phyloP scores from a whole-genome alignment of 805 yeast genomes.

The Candida ponderosae region DNA sequence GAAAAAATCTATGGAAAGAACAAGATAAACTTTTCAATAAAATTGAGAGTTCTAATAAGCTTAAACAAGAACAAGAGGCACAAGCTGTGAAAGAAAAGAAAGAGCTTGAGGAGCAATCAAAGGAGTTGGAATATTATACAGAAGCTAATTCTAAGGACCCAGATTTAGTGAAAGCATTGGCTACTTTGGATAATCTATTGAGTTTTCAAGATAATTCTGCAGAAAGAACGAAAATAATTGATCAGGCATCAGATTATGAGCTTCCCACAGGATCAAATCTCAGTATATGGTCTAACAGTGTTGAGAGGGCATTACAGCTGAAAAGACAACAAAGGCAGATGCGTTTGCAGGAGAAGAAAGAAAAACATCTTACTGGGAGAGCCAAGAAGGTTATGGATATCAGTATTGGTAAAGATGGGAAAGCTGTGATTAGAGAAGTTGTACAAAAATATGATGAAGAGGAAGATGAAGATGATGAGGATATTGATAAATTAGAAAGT shows the following conservation, averaged over 20 bases:
- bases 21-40: slow-evolving; percentile 58
- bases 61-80: slow-evolving; percentile 23
- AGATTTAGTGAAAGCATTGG: slow-evolving; percentile 63
- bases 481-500: slow-evolving; percentile 22
- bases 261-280: slow-evolving; percentile 41
- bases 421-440: slow-evolving; percentile 55
- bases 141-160: slow-evolving; percentile 36
- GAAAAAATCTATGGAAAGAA: slow-evolving; percentile 56
- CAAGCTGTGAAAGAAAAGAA: slow-evolving; percentile 27
- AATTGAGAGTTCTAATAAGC: slow-evolving; percentile 41
- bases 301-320: slow-evolving; percentile 80
- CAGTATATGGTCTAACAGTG: slow-evolving; percentile 74
- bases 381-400: slow-evolving; percentile 72
- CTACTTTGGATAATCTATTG: slow-evolving; percentile 62
- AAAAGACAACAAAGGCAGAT: slow-evolving; percentile 77
- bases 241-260: slow-evolving; percentile 85
- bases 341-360: slow-evolving; percentile 54
- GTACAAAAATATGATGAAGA: slow-evolving; percentile 24
- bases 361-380: slow-evolving; percentile 56
- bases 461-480: slow-evolving; percentile 27
- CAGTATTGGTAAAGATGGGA: slow-evolving; percentile 68
- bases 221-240: slow-evolving; percentile 87
- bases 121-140: slow-evolving; percentile 37
- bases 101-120: slow-evolving; percentile 31
- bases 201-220: slow-evolving; percentile 81